Percentiles rank a stretch among this genome's conserved stretches.
phyloP scores from a whole-genome alignment of 768 basidiomycete species.

The Psilocybe cyanescens region DNA sequence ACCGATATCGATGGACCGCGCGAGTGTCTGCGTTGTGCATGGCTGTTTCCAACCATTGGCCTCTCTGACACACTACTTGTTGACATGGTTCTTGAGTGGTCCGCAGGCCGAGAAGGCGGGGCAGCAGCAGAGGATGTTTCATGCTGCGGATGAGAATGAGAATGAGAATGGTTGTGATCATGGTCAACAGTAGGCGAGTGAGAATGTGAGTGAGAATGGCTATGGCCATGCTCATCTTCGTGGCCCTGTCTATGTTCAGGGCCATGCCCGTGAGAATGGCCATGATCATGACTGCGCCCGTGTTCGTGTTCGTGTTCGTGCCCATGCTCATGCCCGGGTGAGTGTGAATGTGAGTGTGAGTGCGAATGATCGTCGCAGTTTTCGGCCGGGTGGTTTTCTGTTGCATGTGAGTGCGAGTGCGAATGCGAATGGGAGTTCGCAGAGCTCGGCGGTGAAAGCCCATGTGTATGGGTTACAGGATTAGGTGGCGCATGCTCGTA shows the following conservation, averaged over 20 bases:
- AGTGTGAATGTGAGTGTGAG: conserved; percentile 33
- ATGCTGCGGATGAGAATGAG: conserved; percentile 68
- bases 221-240: conserved; percentile 13
- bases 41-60: conserved; percentile 14
- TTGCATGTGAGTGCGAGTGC: conserved; percentile 31
- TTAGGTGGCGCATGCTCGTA: conserved; percentile 8
- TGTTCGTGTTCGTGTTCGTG: conserved; percentile 18
- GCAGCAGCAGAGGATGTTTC: conserved; percentile 2
- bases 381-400: conserved; percentile 4
- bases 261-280: conserved; percentile 18
- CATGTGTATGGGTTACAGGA: conserved; percentile 18
- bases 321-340: conserved; percentile 21
- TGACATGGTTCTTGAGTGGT: conserved; percentile 19
- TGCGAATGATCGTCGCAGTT: conserved; percentile 22
- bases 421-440: conserved; percentile 24
- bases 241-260: conserved; percentile 23
- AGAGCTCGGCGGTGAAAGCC: neutral
- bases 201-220: conserved; percentile 19
- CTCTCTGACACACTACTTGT: conserved; percentile 20
- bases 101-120: conserved; percentile 45
- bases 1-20: conserved; percentile 26
- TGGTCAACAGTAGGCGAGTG: conserved; percentile 23
- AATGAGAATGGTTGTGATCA: conserved; percentile 46
- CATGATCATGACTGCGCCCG: conserved; percentile 9
- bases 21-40: conserved; percentile 20